Conservation (phyloP, 176 grass and related monocot genomes). For the Musa itinerans region DNA sequence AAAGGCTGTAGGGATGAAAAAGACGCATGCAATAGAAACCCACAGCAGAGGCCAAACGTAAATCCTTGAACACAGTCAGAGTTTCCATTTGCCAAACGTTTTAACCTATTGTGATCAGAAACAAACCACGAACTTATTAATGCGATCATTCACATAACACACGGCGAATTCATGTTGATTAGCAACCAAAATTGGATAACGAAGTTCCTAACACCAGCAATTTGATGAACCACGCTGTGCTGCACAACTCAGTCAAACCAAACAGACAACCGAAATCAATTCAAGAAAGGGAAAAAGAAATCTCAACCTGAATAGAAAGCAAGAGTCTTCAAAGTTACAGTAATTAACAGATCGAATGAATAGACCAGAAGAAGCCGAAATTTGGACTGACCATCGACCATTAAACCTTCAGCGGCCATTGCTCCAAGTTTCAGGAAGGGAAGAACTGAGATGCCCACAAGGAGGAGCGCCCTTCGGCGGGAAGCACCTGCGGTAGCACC, state of each 20-base stretch:
- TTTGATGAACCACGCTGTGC: too few relatives aligned
- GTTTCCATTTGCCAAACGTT: too few relatives aligned
- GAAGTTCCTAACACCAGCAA: neutral
- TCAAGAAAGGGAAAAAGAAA: neutral
- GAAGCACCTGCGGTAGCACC: neutral
- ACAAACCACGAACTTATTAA: too few relatives aligned
- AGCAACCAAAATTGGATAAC: neutral
- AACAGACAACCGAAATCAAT: neutral
- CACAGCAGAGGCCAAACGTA: too few relatives aligned
- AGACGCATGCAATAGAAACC: too few relatives aligned
- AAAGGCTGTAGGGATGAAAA: too few relatives aligned
- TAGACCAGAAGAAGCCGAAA: neutral
- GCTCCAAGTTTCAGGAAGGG: conserved; percentile 53
- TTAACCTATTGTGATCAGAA: too few relatives aligned
- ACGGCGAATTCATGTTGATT: too few relatives aligned
- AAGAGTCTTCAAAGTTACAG: neutral
- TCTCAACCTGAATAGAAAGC: neutral
- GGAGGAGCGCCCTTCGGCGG: conserved; percentile 40
- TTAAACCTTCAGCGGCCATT: conserved; percentile 20
- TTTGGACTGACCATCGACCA: conserved; percentile 17
- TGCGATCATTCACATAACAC: too few relatives aligned
- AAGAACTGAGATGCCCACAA: conserved; percentile 59
- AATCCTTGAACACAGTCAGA: too few relatives aligned
- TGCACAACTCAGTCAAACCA: neutral
- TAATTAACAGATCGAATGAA: neutral